Evolutionary conservation across 192 early-diverging fungal genomes (phyloP).

Genomic region (Backusella morwellensis): DNA sequence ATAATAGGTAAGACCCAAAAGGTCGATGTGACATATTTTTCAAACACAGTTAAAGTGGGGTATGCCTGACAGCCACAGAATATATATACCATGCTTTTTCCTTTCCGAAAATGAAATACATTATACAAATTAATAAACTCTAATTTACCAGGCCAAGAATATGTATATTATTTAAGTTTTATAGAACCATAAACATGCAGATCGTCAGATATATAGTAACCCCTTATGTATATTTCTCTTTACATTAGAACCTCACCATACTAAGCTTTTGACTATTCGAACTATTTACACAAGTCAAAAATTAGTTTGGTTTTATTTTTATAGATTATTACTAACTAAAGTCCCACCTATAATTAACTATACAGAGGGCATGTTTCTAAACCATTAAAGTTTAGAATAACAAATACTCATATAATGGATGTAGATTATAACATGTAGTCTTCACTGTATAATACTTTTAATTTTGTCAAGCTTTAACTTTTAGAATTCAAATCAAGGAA

Average conservation of each 20-base stretch:
- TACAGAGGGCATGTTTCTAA: not conserved
- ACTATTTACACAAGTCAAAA: not conserved
- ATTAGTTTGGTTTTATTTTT: not conserved
- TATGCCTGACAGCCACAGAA: not conserved
- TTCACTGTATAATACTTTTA: too few relatives aligned
- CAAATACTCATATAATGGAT: not conserved
- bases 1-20: not conserved
- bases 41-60: not conserved
- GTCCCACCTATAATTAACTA: not conserved
- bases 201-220: not conserved
- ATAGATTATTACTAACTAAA: not conserved
- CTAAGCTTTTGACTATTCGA: not conserved
- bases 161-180: not conserved
- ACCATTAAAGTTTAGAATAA: not conserved
- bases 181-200: not conserved
- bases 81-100: not conserved
- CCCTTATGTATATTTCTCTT: not conserved
- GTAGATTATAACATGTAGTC: not conserved
- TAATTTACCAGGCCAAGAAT: not conserved
- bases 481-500: too few relatives aligned
- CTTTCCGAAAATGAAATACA: not conserved
- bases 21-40: not conserved
- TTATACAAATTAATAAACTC: not conserved
- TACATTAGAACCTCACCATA: not conserved
- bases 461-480: too few relatives aligned